Base-by-base conservation (phyloP, 495 filamentous ascomycete species). In the Penicillium pulvis region DNA sequence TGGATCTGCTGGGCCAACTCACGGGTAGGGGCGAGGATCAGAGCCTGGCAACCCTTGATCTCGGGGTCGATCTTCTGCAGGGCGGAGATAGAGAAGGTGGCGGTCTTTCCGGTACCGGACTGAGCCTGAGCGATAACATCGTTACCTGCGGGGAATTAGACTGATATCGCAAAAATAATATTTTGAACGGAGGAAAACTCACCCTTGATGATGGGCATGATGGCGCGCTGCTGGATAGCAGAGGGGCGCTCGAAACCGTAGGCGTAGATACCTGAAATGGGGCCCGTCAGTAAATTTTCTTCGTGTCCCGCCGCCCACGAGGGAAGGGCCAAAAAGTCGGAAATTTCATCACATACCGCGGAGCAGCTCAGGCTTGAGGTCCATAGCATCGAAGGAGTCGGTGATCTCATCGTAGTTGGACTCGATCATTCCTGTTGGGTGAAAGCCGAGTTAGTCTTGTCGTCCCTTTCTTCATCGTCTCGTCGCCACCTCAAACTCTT, bases 391-490 rank as follows among this genome's bases (percentile, higher is more conserved):
- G 78, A 98, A 98, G 57, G 92, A 96, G 79, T 99, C 94, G 75
- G 93, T 94, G 69, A 93, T 91, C 85, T 99, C 95, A 86, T 99
- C 94, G 81, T 99, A 99, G 90, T 98, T 99, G 71, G 93, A 97
- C 82, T 98, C 94, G 83, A 99, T 98, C 81, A 93, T 90, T 74
- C 90, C 95, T 96, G 79, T 71, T 70, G 54, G 12, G 24, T 51
- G 36, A n/a, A 28, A 19, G 28, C 9, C 8, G 9, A 30, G 51
- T 53, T 36, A 53, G 36, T 43, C 36, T 53, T 41, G 51, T 19
- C 48, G 20, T n/a, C 39, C 23, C 23, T 36, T 41, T 19, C 12
- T 31, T 51, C 39, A 41, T 44, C 41, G 4, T 26, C 23, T n/a
- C 39, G 33, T 43, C 39, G 36, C 24, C 39, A 39, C 35, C 24